A percentile compares a stretch with the other conserved stretches of the same genome.
These are phyloP conservation scores for Physaria fendleri DNA, from an alignment of 345 rosid genomes.

Conservation along the genomic window DNA sequence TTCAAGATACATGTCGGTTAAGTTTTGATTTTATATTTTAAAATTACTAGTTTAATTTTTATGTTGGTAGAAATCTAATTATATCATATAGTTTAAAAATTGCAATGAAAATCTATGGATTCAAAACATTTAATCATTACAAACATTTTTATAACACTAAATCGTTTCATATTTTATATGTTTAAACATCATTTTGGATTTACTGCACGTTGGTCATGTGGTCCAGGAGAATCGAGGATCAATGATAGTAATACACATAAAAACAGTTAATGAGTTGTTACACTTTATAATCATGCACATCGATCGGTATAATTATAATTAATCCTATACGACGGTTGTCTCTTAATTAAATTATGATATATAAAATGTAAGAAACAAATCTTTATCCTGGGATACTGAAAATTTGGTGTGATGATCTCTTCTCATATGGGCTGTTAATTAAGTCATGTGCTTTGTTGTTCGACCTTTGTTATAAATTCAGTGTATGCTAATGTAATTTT, in stretches of 20 bases:
- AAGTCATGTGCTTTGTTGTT: neutral
- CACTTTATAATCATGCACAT: conserved; percentile 1
- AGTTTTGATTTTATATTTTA: too few relatives aligned
- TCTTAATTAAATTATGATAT: conserved; percentile 15
- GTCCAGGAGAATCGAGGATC: neutral
- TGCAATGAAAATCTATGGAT: too few relatives aligned
- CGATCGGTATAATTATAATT: neutral
- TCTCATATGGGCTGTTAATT: conserved; percentile 10
- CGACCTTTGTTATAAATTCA: neutral
- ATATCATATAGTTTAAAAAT: too few relatives aligned
- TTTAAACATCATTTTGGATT: neutral
- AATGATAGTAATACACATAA: neutral
- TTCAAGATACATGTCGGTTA: too few relatives aligned
- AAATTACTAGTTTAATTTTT: too few relatives aligned
- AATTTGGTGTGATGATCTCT: neutral
- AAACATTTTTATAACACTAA: too few relatives aligned
- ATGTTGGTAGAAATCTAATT: too few relatives aligned
- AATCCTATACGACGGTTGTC: neutral
- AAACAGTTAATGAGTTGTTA: conserved; percentile 7
- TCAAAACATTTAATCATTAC: too few relatives aligned
- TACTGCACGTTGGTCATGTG: conserved; percentile 6
- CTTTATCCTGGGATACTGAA: conserved; percentile 13
- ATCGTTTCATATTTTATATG: neutral
- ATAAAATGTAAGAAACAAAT: conserved; percentile 13
- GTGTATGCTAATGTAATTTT: neutral